These are phyloP conservation scores for Calocera cornea DNA, from an alignment of 768 basidiomycete species.

Conservation along the genomic window DNA sequence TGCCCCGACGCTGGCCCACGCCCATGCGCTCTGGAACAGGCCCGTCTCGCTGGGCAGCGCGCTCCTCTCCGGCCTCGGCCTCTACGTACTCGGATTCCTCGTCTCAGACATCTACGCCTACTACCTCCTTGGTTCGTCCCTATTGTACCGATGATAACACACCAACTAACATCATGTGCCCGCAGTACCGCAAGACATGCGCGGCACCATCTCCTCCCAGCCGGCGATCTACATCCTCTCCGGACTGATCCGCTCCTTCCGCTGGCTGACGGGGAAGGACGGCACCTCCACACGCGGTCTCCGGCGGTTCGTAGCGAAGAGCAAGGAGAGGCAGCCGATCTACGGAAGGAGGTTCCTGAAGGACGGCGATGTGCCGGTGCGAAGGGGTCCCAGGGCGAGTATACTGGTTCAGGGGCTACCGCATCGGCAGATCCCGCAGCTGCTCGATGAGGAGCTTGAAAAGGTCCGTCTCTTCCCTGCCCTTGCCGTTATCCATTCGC, in stretches of 20 bases:
- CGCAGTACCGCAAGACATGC: neutral
- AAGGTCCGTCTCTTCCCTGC: neutral
- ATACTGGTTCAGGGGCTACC: neutral
- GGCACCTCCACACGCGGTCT: neutral
- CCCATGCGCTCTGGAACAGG: neutral
- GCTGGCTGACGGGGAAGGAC: neutral
- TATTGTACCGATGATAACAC: neutral
- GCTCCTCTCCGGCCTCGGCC: neutral
- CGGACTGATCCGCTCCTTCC: neutral
- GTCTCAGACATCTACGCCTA: neutral
- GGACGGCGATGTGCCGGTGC: neutral
- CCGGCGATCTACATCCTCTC: neutral
- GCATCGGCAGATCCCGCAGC: neutral
- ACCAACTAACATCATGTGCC: neutral
- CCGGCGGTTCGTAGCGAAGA: neutral
- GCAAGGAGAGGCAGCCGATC: neutral
- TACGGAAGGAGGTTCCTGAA: neutral
- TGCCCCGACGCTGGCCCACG: too few relatives aligned
- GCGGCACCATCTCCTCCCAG: neutral
- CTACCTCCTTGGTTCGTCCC: neutral
- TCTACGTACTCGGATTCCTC: neutral
- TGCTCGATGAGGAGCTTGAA: neutral
- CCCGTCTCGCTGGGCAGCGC: neutral
- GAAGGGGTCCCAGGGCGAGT: neutral
- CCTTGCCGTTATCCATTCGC: neutral